These are phyloP conservation scores for Smallanthus sonchifolius DNA, from an alignment of 129 eudicot genomes.

Conservation along the genomic window DNA sequence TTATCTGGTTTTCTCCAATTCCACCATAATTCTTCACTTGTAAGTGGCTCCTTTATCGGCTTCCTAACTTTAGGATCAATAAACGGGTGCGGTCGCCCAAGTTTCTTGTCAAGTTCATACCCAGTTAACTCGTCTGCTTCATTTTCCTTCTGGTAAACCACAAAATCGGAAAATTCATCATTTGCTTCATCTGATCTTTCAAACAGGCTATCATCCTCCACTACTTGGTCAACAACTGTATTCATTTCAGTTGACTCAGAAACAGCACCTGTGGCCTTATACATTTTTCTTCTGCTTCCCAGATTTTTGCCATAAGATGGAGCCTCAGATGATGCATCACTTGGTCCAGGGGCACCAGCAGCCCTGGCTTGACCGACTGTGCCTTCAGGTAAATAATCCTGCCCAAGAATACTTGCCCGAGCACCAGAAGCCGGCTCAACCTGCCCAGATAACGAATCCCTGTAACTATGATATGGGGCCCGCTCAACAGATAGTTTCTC, in stretches of 20 bases:
- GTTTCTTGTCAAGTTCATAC: slow-evolving; percentile 75
- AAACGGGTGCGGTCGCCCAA: slow-evolving; percentile 85
- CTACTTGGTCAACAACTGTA: slow-evolving; percentile 31
- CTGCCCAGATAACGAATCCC: slow-evolving; percentile 92
- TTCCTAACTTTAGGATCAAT: slow-evolving; percentile 74
- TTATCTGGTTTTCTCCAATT: slow-evolving; percentile 94
- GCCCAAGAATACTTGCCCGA: slow-evolving; percentile 87
- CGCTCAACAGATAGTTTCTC: slow-evolving; percentile 78
- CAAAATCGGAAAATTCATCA: slow-evolving; percentile 60
- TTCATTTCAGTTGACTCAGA: slow-evolving; percentile 45
- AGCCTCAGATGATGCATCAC: slow-evolving; percentile 51
- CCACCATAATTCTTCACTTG: slow-evolving; percentile 99
- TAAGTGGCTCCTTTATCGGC: slow-evolving; percentile 68
- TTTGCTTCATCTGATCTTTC: slow-evolving; percentile 58
- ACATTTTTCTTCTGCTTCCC: slow-evolving; percentile 79
- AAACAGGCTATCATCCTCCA: slow-evolving; percentile 39
- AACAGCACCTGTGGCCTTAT: slow-evolving; percentile 45
- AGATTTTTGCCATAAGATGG: slow-evolving; percentile 86
- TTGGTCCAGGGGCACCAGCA: slow-evolving; percentile 84
- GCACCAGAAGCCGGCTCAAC: slow-evolving; percentile 98
- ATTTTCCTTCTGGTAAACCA: slow-evolving; percentile 62
- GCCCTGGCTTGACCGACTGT: slow-evolving; percentile 89
- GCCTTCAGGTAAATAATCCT: slow-evolving; percentile 93
- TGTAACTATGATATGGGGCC: slow-evolving; percentile 69
- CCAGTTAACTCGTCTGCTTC: slow-evolving; percentile 54